Conservation (phyloP, 2,329 filamentous ascomycete genomes). For the Aspergillus sp. region DNA sequence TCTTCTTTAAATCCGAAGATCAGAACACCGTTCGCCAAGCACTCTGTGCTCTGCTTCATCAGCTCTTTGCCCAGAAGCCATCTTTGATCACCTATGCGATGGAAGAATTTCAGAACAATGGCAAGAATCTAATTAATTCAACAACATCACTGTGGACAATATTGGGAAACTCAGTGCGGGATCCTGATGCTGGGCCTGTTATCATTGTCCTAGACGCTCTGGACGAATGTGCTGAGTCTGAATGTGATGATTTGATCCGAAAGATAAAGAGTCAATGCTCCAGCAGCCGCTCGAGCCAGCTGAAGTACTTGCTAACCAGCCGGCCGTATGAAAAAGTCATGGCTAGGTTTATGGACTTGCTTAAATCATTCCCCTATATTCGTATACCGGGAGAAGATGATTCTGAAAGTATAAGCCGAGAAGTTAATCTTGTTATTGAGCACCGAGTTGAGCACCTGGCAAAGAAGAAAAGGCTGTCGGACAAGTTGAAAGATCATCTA, state of each 20-base stretch:
- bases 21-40: constrained; percentile 43
- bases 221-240: constrained; percentile 42
- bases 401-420: constrained; percentile 40
- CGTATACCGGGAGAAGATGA: constrained; percentile 44
- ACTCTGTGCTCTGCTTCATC: constrained; percentile 48
- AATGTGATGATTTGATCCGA: constrained; percentile 28
- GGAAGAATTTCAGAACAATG: constrained; percentile 28
- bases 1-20: constrained; percentile 50
- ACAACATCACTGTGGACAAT: constrained; percentile 40
- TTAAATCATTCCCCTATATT: constrained; percentile 32
- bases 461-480: constrained; percentile 18
- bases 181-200: constrained; percentile 34
- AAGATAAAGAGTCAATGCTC: constrained; percentile 10
- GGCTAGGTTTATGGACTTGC: constrained; percentile 28
- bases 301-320: constrained; percentile 45
- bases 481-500: constrained; percentile 18
- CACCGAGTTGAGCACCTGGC: constrained; percentile 30
- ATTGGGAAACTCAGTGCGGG: constrained; percentile 31
- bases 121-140: constrained; percentile 27
- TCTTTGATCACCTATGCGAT: constrained; percentile 41
- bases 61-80: constrained; percentile 41
- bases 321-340: constrained; percentile 41
- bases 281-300: constrained; percentile 1
- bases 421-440: constrained; percentile 43
- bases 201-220: constrained; percentile 47